These are phyloP conservation scores for Halenospora varia DNA, from an alignment of 495 filamentous ascomycete genomes.

Conservation along the genomic window DNA sequence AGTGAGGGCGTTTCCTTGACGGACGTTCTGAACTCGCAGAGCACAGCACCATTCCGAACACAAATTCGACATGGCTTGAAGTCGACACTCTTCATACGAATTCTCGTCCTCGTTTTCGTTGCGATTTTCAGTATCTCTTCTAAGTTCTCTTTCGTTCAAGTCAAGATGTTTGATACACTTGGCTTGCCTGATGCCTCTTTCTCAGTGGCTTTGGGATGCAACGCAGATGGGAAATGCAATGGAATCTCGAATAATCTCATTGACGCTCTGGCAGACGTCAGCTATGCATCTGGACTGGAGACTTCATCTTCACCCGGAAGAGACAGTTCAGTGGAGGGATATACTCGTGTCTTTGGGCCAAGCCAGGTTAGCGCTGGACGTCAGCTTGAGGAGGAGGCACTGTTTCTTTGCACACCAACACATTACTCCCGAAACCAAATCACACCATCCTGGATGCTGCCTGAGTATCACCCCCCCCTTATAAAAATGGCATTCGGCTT, in stretches of 20 bases:
- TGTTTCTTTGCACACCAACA: constrained; percentile 7
- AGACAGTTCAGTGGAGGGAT: background rate
- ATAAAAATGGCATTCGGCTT: constrained; percentile 1
- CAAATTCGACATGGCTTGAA: background rate
- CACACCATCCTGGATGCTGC: background rate
- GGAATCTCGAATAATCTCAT: constrained; percentile 2
- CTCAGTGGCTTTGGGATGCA: background rate
- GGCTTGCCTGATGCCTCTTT: background rate
- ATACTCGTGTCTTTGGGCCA: constrained; percentile 2
- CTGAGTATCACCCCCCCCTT: background rate
- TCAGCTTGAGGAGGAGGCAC: background rate
- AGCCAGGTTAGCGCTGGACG: background rate
- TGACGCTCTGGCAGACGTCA: background rate
- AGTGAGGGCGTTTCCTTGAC: background rate
- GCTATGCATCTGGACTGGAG: background rate
- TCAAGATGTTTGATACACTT: background rate
- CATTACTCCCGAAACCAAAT: constrained; percentile 5
- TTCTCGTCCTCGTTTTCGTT: background rate
- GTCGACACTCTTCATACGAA: background rate
- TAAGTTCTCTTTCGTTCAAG: constrained; percentile 8
- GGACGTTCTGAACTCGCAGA: constrained; percentile 4
- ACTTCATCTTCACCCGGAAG: background rate
- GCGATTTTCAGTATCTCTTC: background rate
- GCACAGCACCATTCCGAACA: background rate
- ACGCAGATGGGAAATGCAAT: background rate